These are phyloP conservation scores for Lachnellula hyalina DNA, from an alignment of 2,329 filamentous ascomycete genomes.

Conservation along the genomic window DNA sequence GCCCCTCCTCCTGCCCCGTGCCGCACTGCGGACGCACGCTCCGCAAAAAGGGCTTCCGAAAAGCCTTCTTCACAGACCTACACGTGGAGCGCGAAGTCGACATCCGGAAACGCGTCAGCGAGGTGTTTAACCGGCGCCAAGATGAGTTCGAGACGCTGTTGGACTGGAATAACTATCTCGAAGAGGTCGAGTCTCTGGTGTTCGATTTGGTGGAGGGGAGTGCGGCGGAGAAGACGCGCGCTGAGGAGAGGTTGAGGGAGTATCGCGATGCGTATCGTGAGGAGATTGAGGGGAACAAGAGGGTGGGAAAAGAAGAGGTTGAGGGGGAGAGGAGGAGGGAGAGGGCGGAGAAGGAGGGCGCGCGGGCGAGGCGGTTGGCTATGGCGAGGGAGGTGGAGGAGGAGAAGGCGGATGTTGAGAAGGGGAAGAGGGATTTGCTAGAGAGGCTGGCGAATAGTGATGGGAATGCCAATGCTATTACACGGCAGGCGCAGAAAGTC, in stretches of 20 bases:
- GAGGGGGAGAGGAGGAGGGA: constrained; percentile 49
- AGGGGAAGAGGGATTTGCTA: constrained; percentile 64
- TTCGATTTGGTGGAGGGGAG: constrained; percentile 76
- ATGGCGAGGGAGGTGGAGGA: constrained; percentile 65
- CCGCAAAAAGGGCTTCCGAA: constrained; percentile 76
- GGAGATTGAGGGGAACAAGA: constrained; percentile 58
- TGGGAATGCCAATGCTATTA: constrained; percentile 54
- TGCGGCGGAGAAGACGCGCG: constrained; percentile 48
- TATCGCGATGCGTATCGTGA: constrained; percentile 71
- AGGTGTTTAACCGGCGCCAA: constrained; percentile 80
- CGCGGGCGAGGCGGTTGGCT: constrained; percentile 55
- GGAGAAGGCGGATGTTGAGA: constrained; percentile 58
- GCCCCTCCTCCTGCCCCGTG: constrained; percentile 87
- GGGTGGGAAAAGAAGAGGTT: constrained; percentile 50
- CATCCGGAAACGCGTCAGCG: constrained; percentile 72
- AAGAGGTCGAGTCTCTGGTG: constrained; percentile 84
- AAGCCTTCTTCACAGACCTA: constrained; percentile 86
- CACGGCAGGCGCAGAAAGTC: constrained; percentile 51
- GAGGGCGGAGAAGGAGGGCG: constrained; percentile 61
- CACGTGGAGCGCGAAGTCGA: constrained; percentile 89
- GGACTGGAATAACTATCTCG: constrained; percentile 90
- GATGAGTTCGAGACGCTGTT: constrained; percentile 83
- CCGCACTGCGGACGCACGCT: constrained; percentile 83
- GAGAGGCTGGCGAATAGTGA: constrained; percentile 59
- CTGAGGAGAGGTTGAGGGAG: constrained; percentile 47